Percentiles rank a stretch among this genome's conserved stretches.
Evolutionary conservation across 2,329 filamentous ascomycete genomes (phyloP).

Genomic region (Neurospora crassa): DNA sequence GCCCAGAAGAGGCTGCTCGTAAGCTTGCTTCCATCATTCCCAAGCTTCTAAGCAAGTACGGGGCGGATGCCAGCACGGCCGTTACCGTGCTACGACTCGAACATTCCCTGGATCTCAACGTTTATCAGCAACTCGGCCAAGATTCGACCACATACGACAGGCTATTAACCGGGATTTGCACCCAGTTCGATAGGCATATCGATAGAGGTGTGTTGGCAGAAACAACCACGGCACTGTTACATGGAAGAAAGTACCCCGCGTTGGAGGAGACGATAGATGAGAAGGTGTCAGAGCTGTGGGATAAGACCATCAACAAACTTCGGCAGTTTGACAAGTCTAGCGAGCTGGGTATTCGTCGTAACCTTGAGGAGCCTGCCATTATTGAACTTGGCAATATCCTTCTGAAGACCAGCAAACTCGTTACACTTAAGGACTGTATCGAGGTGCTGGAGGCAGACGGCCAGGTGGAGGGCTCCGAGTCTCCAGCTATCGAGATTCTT

Average conservation of each 20-base stretch:
- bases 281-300: constrained; percentile 78
- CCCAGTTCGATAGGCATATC: constrained; percentile 88
- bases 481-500: constrained; percentile 57
- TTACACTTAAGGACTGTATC: constrained; percentile 69
- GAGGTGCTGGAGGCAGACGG: constrained; percentile 60
- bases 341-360: constrained; percentile 62
- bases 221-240: constrained; percentile 71
- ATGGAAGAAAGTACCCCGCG: constrained; percentile 79
- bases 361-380: constrained; percentile 55
- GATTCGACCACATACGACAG: constrained; percentile 72
- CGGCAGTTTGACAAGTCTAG: constrained; percentile 60
- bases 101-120: constrained; percentile 74
- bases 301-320: constrained; percentile 67
- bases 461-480: constrained; percentile 35
- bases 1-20: constrained; percentile 69
- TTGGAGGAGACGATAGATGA: constrained; percentile 75
- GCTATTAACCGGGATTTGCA: constrained; percentile 82
- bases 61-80: constrained; percentile 77
- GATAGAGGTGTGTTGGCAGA: constrained; percentile 78
- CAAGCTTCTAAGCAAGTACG: constrained; percentile 82
- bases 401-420: constrained; percentile 70
- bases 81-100: constrained; percentile 78
- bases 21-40: constrained; percentile 74
- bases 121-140: constrained; percentile 82
- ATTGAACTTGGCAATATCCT: constrained; percentile 64